These are phyloP conservation scores for Alternaria novae-zelandiae DNA, from an alignment of 2,329 filamentous ascomycete species.

Conservation along the genomic window DNA sequence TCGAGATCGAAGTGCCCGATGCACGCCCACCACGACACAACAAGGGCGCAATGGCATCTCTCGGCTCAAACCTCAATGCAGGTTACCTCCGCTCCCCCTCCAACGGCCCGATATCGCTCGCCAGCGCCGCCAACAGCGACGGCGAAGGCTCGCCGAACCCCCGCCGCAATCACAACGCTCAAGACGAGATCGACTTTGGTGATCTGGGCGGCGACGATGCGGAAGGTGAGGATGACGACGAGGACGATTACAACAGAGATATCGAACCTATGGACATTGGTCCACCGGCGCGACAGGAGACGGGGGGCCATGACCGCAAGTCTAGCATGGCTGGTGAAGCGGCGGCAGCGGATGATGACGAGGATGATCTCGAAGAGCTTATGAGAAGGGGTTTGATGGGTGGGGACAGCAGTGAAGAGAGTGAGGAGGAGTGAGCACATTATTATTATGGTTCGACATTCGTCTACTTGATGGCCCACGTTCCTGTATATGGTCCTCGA, in stretches of 20 bases:
- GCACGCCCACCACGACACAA: slow-evolving; percentile 23
- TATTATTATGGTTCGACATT: background rate
- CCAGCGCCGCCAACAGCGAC: slow-evolving; percentile 50
- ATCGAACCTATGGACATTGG: slow-evolving; percentile 44
- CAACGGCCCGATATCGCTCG: slow-evolving; percentile 52
- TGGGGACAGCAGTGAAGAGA: slow-evolving; percentile 51
- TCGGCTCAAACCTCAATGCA: slow-evolving; percentile 35
- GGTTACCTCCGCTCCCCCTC: slow-evolving; percentile 34
- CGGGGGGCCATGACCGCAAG: slow-evolving; percentile 15
- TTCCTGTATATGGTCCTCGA: background rate
- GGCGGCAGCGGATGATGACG: slow-evolving; percentile 35
- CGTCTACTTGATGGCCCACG: fast-evolving
- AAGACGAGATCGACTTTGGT: slow-evolving; percentile 47
- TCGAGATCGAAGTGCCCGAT: slow-evolving; percentile 46
- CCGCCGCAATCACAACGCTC: slow-evolving; percentile 14
- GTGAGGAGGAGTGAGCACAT: slow-evolving; percentile 50
- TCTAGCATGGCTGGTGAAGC: slow-evolving; percentile 11
- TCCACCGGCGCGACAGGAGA: slow-evolving; percentile 30
- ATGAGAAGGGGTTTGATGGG: slow-evolving; percentile 51
- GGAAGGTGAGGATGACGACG: slow-evolving; percentile 39
- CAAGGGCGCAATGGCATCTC: slow-evolving; percentile 29
- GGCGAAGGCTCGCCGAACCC: slow-evolving; percentile 38
- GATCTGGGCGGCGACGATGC: slow-evolving; percentile 36
- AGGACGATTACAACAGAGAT: slow-evolving; percentile 42
- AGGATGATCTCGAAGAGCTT: slow-evolving; percentile 53